These are phyloP conservation scores for Scortechinia acanthostroma DNA, from an alignment of 2,329 filamentous ascomycete species.

Conservation along the genomic window DNA sequence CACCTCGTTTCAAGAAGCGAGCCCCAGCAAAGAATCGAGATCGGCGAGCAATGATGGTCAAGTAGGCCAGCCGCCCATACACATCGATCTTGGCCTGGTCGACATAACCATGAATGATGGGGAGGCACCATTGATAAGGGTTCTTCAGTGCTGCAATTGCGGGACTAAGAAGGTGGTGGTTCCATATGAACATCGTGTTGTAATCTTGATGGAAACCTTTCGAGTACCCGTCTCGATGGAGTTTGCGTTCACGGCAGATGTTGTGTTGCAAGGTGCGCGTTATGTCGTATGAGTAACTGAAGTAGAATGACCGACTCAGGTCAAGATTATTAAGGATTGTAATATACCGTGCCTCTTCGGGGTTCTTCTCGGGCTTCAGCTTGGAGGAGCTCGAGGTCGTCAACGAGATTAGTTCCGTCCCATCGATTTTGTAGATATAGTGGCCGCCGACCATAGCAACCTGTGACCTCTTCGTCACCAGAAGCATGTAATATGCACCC, in stretches of 20 bases:
- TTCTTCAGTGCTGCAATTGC: constrained; percentile 65
- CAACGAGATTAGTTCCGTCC: constrained; percentile 82
- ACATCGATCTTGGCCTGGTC: constrained; percentile 69
- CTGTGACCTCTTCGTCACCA: constrained; percentile 92
- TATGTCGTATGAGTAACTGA: constrained; percentile 96
- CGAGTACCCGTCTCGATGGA: constrained; percentile 56
- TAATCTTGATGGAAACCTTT: constrained; percentile 56
- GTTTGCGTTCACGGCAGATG: constrained; percentile 71
- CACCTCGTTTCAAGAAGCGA: constrained; percentile 85
- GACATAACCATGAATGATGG: constrained; percentile 92
- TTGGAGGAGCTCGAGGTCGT: constrained; percentile 52
- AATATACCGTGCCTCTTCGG: constrained; percentile 84
- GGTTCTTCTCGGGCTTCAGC: constrained; percentile 70
- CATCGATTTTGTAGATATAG: constrained; percentile 91
- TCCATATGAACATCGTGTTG: constrained; percentile 98
- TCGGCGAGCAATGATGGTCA: constrained; percentile 85
- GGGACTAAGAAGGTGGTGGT: constrained; percentile 78
- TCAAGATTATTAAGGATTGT: constrained; percentile 86
- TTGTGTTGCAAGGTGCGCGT: constrained; percentile 89
- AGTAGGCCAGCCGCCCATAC: constrained; percentile 81
- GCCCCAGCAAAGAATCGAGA: constrained; percentile 92
- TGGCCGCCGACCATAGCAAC: constrained; percentile 94
- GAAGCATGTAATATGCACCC: constrained; percentile 90
- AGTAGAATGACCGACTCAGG: constrained; percentile 87
- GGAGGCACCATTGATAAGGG: constrained; percentile 90